These are phyloP conservation scores for Nothophytophthora sp. DNA, from an alignment of 352 stramenopile genomes.

Conservation along the genomic window DNA sequence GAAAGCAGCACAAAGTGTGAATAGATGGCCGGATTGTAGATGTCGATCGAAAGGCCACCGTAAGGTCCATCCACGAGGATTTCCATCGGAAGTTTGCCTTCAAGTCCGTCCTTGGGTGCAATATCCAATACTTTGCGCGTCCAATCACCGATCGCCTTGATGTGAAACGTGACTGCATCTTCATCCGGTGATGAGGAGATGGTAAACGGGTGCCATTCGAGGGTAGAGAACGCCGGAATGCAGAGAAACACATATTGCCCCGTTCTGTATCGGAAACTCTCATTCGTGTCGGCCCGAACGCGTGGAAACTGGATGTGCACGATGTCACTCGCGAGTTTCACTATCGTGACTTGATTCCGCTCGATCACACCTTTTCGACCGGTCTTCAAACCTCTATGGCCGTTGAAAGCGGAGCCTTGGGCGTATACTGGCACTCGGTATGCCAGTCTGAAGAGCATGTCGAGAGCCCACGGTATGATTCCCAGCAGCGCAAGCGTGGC, in stretches of 20 bases:
- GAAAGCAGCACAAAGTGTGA: constrained; percentile 38
- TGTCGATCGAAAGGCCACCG: constrained; percentile 31
- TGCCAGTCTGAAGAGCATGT: too few species aligned
- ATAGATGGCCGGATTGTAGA: constrained; percentile 27
- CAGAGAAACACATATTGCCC: constrained; percentile 77
- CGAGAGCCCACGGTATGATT: too few species aligned
- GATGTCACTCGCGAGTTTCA: constrained; percentile 8
- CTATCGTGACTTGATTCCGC: constrained; percentile 6
- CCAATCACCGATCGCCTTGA: constrained; percentile 55
- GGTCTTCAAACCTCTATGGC: too few species aligned
- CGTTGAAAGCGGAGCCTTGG: too few species aligned
- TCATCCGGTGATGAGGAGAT: constrained; percentile 64
- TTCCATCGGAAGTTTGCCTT: constrained; percentile 1
- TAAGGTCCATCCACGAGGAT: constrained; percentile 44
- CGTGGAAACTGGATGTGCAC: constrained; percentile 32
- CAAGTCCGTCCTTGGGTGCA: not conserved
- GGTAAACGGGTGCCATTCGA: constrained; percentile 86
- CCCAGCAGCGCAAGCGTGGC: too few species aligned
- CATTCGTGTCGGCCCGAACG: constrained; percentile 17
- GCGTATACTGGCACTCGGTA: too few species aligned
- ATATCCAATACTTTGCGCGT: constrained; percentile 32
- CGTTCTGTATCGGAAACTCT: constrained; percentile 27
- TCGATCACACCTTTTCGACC: constrained; percentile 11
- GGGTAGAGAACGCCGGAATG: constrained; percentile 43
- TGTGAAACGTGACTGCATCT: constrained; percentile 46